Conservation (phyloP, 139 green algal species). For the Tetradesmus lagerheimii region DNA sequence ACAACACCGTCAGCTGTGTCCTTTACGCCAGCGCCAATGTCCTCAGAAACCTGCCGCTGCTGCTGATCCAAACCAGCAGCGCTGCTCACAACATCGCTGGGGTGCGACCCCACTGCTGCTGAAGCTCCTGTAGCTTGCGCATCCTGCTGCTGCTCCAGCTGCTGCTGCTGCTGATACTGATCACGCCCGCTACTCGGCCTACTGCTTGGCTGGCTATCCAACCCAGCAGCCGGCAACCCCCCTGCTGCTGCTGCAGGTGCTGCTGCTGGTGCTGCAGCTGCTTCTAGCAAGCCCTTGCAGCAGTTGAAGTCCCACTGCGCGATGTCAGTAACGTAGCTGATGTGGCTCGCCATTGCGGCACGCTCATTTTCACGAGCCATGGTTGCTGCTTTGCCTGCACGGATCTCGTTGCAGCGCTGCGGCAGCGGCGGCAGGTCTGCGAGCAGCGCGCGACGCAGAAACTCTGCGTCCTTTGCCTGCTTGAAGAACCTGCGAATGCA, state of each 20-base stretch:
- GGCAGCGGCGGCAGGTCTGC: constrained; percentile 53
- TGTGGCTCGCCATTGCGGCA: constrained; percentile 21
- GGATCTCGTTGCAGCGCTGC: constrained; percentile 50
- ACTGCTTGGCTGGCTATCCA: neutral
- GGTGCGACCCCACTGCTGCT: neutral
- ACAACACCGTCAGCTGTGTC: neutral
- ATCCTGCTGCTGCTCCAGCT: neutral
- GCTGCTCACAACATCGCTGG: neutral
- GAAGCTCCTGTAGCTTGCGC: no score
- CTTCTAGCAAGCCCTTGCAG: neutral
- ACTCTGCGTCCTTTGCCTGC: constrained; percentile 49
- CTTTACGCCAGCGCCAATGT: neutral
- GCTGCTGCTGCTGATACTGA: neutral
- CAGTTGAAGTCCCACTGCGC: constrained; percentile 36
- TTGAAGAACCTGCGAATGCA: constrained; percentile 50
- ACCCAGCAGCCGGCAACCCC: neutral
- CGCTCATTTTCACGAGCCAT: neutral
- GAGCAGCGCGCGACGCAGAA: constrained; percentile 48
- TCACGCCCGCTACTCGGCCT: neutral
- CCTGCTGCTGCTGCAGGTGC: neutral
- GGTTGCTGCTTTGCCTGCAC: neutral
- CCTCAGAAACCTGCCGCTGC: neutral
- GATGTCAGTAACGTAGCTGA: constrained; percentile 40
- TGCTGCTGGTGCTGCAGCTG: constrained; percentile 24
- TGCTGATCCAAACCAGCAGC: neutral